These are phyloP conservation scores for Pichia sp. DNA, from an alignment of 1,139 yeast species.

Conservation along the genomic window DNA sequence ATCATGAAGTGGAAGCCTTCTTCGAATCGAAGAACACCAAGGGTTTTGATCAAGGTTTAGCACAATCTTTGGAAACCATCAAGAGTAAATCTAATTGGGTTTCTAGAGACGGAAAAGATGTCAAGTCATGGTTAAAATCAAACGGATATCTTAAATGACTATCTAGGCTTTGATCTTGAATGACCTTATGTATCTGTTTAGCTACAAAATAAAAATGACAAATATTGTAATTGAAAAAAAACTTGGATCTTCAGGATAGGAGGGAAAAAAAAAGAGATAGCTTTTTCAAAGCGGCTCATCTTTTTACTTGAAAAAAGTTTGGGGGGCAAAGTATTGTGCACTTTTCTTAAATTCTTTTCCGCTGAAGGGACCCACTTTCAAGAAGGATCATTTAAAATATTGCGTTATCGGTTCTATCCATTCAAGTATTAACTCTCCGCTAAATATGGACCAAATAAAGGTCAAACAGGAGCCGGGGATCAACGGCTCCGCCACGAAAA, in stretches of 20 bases:
- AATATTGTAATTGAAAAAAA: background rate
- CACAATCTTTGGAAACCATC: slow-evolving; percentile 54
- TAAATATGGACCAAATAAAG: slow-evolving; percentile 10
- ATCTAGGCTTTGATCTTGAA: background rate
- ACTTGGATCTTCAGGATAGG: too few relatives aligned
- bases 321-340: background rate
- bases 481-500: background rate
- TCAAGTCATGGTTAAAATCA: slow-evolving; percentile 30
- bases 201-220: background rate
- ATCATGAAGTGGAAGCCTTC: slow-evolving; percentile 46
- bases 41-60: slow-evolving; percentile 57
- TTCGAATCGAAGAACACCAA: slow-evolving; percentile 55
- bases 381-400: too few relatives aligned
- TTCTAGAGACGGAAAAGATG: slow-evolving; percentile 31
- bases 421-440: background rate
- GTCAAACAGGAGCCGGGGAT: slow-evolving; percentile 15
- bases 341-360: background rate
- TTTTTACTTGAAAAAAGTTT: background rate
- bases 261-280: too few relatives aligned
- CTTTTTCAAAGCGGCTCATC: slow-evolving; percentile 1
- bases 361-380: too few relatives aligned
- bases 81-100: slow-evolving; percentile 50
- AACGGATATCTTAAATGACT: slow-evolving; percentile 23
- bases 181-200: background rate
- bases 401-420: too few relatives aligned